Conservation (phyloP, 768 basidiomycete species). For the Kwoniella dejecticola region DNA sequence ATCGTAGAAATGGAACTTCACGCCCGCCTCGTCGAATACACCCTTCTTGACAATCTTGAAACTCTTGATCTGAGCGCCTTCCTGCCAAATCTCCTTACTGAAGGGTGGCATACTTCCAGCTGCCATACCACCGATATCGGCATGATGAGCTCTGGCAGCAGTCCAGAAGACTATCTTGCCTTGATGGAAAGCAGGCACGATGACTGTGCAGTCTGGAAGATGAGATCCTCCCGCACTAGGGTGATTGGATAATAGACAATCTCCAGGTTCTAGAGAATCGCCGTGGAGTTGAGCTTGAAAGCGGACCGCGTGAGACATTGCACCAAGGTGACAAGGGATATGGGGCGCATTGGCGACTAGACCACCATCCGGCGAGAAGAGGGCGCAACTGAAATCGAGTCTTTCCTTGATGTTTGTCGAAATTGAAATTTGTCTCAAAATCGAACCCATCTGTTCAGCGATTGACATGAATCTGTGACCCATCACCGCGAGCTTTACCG, state of each 20-base stretch:
- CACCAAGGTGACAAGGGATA: conserved; percentile 33
- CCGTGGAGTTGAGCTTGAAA: conserved; percentile 31
- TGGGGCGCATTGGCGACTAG: conserved; percentile 82
- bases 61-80: conserved; percentile 85
- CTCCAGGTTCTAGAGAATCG: conserved; percentile 67
- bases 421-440: conserved; percentile 85
- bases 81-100: conserved; percentile 84
- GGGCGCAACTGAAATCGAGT: conserved; percentile 82
- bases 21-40: conserved; percentile 71
- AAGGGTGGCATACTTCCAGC: conserved; percentile 94
- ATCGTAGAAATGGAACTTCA: conserved; percentile 77
- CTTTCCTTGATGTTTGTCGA: conserved; percentile 95
- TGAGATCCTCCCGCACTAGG: conserved; percentile 59
- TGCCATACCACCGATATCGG: conserved; percentile 68
- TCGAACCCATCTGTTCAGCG: conserved; percentile 85
- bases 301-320: conserved; percentile 35
- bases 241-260: conserved; percentile 80
- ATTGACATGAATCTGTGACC: conserved; percentile 97
- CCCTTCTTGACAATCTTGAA: conserved; percentile 88
- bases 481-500: conserved; percentile 74
- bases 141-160: conserved; percentile 89
- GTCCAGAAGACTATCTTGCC: conserved; percentile 62
- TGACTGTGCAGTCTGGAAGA: conserved; percentile 86
- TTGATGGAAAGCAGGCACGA: conserved; percentile 81
- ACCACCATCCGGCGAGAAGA: conserved; percentile 90